Evolutionary conservation across 768 basidiomycete species (phyloP).

Genomic region (Cyathus striatus): DNA sequence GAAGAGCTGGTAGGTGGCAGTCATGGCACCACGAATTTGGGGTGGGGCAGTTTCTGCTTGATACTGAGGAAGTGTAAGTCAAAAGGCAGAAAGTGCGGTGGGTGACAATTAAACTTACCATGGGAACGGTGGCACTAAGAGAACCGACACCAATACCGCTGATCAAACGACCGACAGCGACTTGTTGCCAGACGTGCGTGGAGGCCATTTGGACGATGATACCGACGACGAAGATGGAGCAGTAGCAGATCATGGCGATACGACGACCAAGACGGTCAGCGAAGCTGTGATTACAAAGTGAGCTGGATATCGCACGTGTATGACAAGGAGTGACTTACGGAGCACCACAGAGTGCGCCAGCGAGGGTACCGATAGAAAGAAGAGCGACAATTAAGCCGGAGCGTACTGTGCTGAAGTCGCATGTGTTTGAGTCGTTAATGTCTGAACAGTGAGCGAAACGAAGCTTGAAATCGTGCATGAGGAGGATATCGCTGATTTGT

Average conservation of each 20-base stretch:
- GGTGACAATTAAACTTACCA: conserved; percentile 28
- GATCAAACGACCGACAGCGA: conserved; percentile 61
- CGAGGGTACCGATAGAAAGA: conserved; percentile 64
- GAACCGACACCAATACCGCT: conserved; percentile 67
- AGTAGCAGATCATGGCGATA: conserved; percentile 61
- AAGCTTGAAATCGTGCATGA: conserved; percentile 64
- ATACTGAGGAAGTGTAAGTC: conserved; percentile 33
- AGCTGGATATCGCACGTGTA: too few relatives aligned
- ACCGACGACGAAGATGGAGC: conserved; percentile 51
- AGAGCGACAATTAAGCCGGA: conserved; percentile 67
- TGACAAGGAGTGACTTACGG: conserved; percentile 33
- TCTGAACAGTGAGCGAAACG: conserved; percentile 54
- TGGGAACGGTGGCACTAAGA: conserved; percentile 62
- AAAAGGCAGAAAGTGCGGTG: conserved; percentile 2
- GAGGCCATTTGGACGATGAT: conserved; percentile 56
- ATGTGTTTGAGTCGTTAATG: conserved; percentile 32
- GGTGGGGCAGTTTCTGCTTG: conserved; percentile 72
- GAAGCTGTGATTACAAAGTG: conserved; percentile 23
- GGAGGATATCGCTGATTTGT: conserved; percentile 71
- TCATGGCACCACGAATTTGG: conserved; percentile 65
- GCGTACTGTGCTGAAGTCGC: conserved; percentile 50
- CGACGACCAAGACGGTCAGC: conserved; percentile 65
- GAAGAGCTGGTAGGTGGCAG: conserved; percentile 58
- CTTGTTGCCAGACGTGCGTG: conserved; percentile 54
- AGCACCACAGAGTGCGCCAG: conserved; percentile 59